Conservation (phyloP, 805 yeast species). For the Isabelozyma pseudorhagii region DNA sequence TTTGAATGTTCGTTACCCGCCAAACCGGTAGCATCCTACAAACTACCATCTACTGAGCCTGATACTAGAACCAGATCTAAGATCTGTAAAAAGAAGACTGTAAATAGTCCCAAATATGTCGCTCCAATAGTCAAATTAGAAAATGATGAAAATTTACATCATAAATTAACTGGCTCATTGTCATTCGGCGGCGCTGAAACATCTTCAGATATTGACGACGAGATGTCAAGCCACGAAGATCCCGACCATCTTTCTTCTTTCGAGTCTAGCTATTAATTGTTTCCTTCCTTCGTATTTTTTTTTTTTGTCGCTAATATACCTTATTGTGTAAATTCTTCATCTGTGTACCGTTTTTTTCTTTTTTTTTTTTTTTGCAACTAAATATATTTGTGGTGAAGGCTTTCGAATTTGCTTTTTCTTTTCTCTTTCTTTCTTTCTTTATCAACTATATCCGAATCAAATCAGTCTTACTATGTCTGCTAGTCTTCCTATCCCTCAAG, state of each 20-base stretch:
- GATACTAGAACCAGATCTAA: background rate
- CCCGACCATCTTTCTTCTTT: background rate
- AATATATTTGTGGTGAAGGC: background rate
- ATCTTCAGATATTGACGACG: background rate
- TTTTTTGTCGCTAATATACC: too few relatives aligned
- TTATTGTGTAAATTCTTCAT: too few relatives aligned
- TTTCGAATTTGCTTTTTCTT: background rate
- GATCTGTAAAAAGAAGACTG: background rate
- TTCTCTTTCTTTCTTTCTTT: background rate
- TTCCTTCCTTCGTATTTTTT: too few relatives aligned
- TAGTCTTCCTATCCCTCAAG: background rate
- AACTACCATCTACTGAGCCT: background rate
- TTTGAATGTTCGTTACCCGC: background rate
- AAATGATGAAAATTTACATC: background rate
- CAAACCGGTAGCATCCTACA: background rate
- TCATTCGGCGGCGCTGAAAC: background rate
- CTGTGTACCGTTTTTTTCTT: background rate
- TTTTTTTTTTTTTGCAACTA: background rate
- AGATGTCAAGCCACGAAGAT: background rate
- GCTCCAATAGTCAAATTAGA: background rate
- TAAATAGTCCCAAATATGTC: background rate
- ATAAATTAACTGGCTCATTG: background rate
- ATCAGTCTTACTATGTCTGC: background rate
- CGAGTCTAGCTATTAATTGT: background rate
- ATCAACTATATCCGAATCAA: background rate